A percentile compares a stretch with the other conserved stretches of the same genome.
Evolutionary conservation across 306 rosid species (phyloP).

Genomic region (Oxytropis ochrocephala): DNA sequence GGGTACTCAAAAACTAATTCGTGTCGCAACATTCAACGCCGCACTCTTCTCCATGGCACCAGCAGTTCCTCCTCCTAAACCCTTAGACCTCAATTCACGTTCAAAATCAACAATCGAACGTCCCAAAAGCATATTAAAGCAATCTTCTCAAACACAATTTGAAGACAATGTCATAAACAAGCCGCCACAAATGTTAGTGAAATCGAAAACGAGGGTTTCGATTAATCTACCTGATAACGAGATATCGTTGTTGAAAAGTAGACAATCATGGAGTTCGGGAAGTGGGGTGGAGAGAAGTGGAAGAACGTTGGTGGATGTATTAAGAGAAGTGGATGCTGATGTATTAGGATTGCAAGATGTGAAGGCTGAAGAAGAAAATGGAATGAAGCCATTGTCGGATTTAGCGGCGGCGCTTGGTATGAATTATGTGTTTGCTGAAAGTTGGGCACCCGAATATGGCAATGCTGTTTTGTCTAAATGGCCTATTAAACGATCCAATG

Average conservation of each 20-base stretch:
- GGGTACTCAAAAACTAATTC: conserved; percentile 26
- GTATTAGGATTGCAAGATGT: conserved; percentile 86
- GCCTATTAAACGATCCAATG: conserved; percentile 72
- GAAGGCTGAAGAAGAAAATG: conserved; percentile 94
- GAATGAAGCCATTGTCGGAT: conserved; percentile 86
- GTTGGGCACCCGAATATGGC: conserved; percentile 98
- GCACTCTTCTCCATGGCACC: conserved; percentile 94
- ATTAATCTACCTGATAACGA: conserved; percentile 91
- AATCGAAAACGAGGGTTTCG: conserved; percentile 68
- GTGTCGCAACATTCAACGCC: conserved; percentile 88
- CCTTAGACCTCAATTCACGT: conserved; percentile 2
- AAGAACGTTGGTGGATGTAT: conserved; percentile 60
- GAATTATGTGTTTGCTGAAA: conserved; percentile 85
- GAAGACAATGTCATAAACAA: neutral
- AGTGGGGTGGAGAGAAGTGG: conserved; percentile 22
- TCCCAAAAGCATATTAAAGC: conserved; percentile 75
- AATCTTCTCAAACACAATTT: conserved; percentile 29
- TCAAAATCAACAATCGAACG: conserved; percentile 42
- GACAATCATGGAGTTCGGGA: conserved; percentile 29
- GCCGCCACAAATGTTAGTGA: conserved; percentile 32
- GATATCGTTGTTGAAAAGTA: conserved; percentile 55
- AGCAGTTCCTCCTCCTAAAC: no score
- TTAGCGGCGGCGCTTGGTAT: conserved; percentile 76
- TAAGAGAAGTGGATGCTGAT: conserved; percentile 81
- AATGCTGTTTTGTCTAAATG: conserved; percentile 84